Percentiles rank a stretch among this genome's conserved stretches.
phyloP scores from a whole-genome alignment of 257 asterid species.

The Lycium ferocissimum region DNA sequence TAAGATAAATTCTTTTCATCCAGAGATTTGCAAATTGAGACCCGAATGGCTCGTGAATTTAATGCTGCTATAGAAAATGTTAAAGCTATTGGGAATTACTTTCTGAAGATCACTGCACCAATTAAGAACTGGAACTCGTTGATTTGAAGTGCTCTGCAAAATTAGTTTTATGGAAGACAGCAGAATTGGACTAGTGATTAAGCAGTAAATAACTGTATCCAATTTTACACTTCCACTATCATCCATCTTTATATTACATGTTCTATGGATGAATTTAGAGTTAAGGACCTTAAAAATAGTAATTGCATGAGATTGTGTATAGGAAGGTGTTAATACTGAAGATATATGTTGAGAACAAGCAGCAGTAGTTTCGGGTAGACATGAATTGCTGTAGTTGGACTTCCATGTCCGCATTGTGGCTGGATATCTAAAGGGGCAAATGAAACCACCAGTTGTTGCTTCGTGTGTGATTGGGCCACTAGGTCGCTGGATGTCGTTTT shows the following conservation, averaged over 20 bases:
- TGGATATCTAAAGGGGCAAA: neutral
- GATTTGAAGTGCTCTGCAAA: neutral
- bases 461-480: neutral
- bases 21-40: neutral
- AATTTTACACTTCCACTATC: neutral
- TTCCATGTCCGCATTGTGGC: neutral
- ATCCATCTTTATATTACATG: neutral
- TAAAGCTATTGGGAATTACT: neutral
- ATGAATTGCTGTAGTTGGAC: neutral
- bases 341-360: neutral
- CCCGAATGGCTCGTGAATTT: neutral
- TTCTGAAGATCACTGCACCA: constrained; percentile 5
- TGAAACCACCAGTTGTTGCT: constrained; percentile 5
- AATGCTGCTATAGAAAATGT: neutral
- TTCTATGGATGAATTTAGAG: neutral
- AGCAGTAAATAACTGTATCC: neutral
- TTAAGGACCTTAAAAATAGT: no score
- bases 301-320: no score
- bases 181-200: neutral
- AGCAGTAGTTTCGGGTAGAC: neutral
- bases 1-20: no score
- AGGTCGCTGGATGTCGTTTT: neutral
- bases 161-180: neutral
- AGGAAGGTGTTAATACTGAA: no score
- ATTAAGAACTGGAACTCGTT: neutral